Evolutionary conservation across 129 eudicot species (phyloP).

Genomic region (Tanacetum coccineum): DNA sequence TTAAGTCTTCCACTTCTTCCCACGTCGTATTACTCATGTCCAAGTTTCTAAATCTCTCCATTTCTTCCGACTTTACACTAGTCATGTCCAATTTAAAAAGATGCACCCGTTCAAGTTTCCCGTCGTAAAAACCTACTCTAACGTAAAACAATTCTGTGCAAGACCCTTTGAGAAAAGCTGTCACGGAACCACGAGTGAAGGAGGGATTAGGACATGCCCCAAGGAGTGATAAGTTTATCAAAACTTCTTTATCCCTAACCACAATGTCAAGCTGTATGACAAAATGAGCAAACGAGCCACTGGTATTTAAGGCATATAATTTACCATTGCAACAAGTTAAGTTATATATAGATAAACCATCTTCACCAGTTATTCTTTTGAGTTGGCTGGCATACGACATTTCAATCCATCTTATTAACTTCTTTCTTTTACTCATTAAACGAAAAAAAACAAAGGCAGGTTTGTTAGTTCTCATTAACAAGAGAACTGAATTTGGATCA

Average conservation of each 20-base stretch:
- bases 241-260: not conserved
- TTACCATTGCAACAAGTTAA: constrained; percentile 17
- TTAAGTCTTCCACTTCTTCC: not conserved
- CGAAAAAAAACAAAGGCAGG: constrained; percentile 17
- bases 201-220: not conserved
- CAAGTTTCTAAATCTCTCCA: not conserved
- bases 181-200: rapidly evolving
- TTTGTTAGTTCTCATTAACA: constrained; percentile 1
- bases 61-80: constrained; percentile 15
- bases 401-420: constrained; percentile 14
- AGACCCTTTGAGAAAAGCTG: constrained; percentile 8
- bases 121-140: not conserved
- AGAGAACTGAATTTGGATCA: not conserved
- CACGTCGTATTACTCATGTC: not conserved
- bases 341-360: not conserved
- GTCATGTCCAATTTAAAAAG: constrained; percentile 19
- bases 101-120: not conserved
- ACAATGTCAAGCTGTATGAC: constrained; percentile 18
- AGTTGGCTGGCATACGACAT: constrained; percentile 17
- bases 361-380: not conserved
- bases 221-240: not conserved
- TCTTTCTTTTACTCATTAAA: constrained; percentile 4
- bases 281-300: not conserved
- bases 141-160: constrained; percentile 3
- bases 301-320: constrained; percentile 7